Base-by-base conservation (phyloP, 345 rosid species). In the Viola odorata region DNA sequence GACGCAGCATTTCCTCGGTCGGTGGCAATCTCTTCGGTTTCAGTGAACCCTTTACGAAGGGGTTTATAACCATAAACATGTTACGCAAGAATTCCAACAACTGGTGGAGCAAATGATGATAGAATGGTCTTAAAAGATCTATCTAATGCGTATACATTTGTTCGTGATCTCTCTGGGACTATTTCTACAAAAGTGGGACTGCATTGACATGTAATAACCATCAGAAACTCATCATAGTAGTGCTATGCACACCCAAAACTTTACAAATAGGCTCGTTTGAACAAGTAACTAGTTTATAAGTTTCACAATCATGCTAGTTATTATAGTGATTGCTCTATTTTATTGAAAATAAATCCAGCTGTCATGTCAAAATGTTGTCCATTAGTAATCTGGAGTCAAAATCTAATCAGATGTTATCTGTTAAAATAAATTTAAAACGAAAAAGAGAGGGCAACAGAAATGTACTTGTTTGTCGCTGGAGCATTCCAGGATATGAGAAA, bases 161-260 rank as follows among this genome's bases (percentile, higher is more conserved):
- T 88, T 44, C 91, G 77, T 50, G 95, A 77, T 62, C 68, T 91
- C 79, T 84, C 91, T 4, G 95, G 92, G 16, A 91, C 96, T 37
- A 91, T 89, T 77, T 91, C 98, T 56, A 95, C 96, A 69, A 89
- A 89, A 53, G 89, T 89, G 4, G 98, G 96, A 67, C 98, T 89
- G 85, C 72, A 36, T 16, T n/a, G 13, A 45, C 53, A 37, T 11
- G 42, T 3, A 50, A 42, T 32, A 32, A 36, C 15, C 13, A 32
- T 7, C 37, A 41, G 50, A 17, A 40, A 12, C 4, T 56, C 49
- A 5, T 36, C 13, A n/a, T 49, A 6, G 7, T 40, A 7, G 11
- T 23, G 32, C 32, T 23, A 23, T 23, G 32, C 32, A 23, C 32
- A 23, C 2, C 32, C 2, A 23, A 23, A 23, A 23, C 32, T 2